Percentiles rank a stretch among this genome's conserved stretches.
These are phyloP conservation scores for Polyrhizophydium stewartii DNA, from an alignment of 371 early-diverging fungal species.

Conservation along the genomic window DNA sequence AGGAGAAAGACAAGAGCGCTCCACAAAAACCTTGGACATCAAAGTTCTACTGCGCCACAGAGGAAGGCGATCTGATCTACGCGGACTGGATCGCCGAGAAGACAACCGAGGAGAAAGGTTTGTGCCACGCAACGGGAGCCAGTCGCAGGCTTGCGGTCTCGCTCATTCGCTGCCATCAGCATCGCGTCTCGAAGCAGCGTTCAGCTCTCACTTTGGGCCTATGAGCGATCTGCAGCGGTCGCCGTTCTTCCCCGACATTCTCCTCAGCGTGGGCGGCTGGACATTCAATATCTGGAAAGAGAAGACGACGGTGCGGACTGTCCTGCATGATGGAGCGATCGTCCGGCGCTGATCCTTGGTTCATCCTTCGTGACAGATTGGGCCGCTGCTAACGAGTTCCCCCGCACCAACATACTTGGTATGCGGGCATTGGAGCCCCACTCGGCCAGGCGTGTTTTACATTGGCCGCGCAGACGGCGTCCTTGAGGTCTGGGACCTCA, in stretches of 20 bases:
- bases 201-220: slow-evolving; percentile 44
- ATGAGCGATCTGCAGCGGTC: slow-evolving; percentile 48
- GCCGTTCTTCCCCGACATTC: slow-evolving; percentile 51
- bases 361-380: slow-evolving; percentile 27
- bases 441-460: slow-evolving; percentile 54
- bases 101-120: slow-evolving; percentile 46
- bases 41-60: slow-evolving; percentile 51
- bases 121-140: no score
- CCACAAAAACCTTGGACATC: slow-evolving; percentile 16
- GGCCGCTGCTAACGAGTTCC: slow-evolving; percentile 40
- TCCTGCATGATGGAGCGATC: no score
- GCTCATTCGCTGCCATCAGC: slow-evolving; percentile 7
- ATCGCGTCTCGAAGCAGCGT: slow-evolving; percentile 43
- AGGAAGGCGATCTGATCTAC: slow-evolving; percentile 55
- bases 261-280: slow-evolving; percentile 52
- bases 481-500: slow-evolving; percentile 54
- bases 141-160: no score
- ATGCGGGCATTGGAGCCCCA: slow-evolving; percentile 49
- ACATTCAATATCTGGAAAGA: slow-evolving; percentile 54
- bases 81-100: slow-evolving; percentile 52
- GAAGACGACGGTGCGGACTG: slow-evolving; percentile 21
- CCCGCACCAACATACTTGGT: slow-evolving; percentile 29
- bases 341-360: no score
- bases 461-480: slow-evolving; percentile 47
- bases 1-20: slow-evolving; percentile 8